Evolutionary conservation across 2,329 filamentous ascomycete species (phyloP).

Genomic region (Lithohypha guttulata): DNA sequence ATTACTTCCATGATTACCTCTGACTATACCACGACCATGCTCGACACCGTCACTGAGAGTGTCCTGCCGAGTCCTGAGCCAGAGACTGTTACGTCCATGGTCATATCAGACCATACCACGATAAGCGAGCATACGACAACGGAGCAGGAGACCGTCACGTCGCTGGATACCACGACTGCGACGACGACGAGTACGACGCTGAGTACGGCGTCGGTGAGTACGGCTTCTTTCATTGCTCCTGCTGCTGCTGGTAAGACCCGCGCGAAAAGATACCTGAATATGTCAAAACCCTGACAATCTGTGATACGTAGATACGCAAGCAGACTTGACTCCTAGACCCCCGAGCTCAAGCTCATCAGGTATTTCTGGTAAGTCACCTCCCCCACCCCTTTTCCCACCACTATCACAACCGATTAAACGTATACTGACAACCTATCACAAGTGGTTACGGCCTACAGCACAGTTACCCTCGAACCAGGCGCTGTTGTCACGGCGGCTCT

Average conservation of each 20-base stretch:
- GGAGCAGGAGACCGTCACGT: too few relatives aligned
- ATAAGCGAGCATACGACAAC: too few relatives aligned
- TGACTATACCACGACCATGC: neutral
- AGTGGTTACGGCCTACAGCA: too few relatives aligned
- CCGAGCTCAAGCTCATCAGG: too few relatives aligned
- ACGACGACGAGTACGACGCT: neutral
- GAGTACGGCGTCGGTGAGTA: neutral
- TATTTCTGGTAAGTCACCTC: neutral
- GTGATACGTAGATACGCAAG: neutral
- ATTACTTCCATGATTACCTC: too few relatives aligned
- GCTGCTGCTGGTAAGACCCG: neutral
- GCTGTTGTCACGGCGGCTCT: too few relatives aligned
- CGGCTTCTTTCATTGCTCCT: neutral
- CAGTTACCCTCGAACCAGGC: too few relatives aligned
- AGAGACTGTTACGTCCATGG: too few relatives aligned
- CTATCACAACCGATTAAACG: neutral
- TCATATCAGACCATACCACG: too few relatives aligned
- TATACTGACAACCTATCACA: too few relatives aligned
- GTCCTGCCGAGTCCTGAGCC: neutral
- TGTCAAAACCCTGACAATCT: neutral
- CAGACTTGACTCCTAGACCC: too few relatives aligned
- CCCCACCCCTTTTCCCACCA: neutral
- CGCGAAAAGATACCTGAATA: neutral
- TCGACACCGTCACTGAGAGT: slow-evolving; percentile 1
- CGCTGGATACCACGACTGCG: too few relatives aligned